A percentile compares a stretch with the other conserved stretches of the same genome.
Conservation (phyloP, 1,284 basidiomycete genomes). For the Trichosporon coremiiforme region DNA sequence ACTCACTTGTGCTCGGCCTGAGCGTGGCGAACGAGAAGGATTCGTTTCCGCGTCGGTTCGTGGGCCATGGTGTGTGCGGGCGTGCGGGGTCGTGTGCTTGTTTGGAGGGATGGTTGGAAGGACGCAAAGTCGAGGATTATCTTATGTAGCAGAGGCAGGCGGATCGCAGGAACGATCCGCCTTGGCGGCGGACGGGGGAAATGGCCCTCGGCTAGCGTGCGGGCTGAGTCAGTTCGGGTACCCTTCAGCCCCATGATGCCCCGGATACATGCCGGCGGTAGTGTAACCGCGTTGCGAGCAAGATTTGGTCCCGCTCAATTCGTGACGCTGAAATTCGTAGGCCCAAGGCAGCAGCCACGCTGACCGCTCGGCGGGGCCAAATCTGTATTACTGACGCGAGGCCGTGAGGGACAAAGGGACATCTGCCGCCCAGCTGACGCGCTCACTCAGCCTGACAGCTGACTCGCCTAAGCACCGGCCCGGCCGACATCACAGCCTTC, state of each 20-base stretch:
- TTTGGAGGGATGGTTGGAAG: not conserved
- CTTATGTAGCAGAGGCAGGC: constrained; percentile 2
- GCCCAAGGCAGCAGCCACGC: not conserved
- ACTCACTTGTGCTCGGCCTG: constrained; percentile 56
- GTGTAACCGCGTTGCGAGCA: not conserved
- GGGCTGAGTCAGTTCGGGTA: constrained; percentile 12
- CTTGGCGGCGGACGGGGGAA: constrained; percentile 4
- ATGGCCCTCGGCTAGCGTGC: constrained; percentile 1
- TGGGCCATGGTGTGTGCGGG: constrained; percentile 4
- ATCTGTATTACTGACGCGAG: no score
- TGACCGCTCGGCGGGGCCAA: no score
- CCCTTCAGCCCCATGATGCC: constrained; percentile 8
- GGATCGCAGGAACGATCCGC: not conserved
- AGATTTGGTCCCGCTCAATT: not conserved
- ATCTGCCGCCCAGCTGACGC: constrained; percentile 10
- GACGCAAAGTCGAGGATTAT: not conserved
- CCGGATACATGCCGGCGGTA: constrained; percentile 18
- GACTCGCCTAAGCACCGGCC: constrained; percentile 12
- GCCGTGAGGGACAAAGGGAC: not conserved
- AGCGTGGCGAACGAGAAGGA: constrained; percentile 55
- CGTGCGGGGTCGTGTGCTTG: constrained; percentile 18
- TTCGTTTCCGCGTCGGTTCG: constrained; percentile 36
- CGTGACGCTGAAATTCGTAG: constrained; percentile 8
- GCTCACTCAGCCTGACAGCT: not conserved
- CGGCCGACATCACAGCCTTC: constrained; percentile 10